Conservation (phyloP, 345 rosid species). For the Dovyalis caffra region DNA sequence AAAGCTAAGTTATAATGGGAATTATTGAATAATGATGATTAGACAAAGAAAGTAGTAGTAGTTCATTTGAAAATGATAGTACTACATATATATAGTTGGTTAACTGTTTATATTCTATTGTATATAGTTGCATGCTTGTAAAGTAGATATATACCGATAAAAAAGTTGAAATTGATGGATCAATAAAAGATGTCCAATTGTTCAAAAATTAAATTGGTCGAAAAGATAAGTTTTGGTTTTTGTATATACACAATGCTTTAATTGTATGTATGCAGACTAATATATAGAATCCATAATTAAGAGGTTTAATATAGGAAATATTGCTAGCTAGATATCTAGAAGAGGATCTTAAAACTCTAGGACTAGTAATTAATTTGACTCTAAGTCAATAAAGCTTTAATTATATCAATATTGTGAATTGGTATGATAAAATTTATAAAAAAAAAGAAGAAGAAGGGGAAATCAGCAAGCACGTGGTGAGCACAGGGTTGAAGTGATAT, state of each 20-base stretch:
- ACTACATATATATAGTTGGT: background rate
- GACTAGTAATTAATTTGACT: no score
- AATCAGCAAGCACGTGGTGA: no score
- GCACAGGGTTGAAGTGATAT: no score
- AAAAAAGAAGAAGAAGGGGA: no score
- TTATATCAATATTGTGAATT: no score
- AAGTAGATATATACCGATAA: constrained; percentile 1
- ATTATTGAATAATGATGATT: background rate
- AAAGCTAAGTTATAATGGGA: background rate
- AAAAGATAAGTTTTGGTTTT: background rate
- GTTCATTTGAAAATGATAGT: background rate
- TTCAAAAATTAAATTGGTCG: background rate
- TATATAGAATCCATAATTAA: background rate
- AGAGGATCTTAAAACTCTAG: no score
- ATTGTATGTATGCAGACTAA: background rate
- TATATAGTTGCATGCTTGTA: background rate
- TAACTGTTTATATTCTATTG: background rate
- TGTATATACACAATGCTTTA: background rate
- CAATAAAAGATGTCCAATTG: background rate
- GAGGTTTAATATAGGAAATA: background rate
- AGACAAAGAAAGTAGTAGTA: background rate
- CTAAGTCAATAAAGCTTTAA: no score
- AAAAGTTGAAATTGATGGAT: background rate
- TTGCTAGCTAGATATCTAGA: no score
- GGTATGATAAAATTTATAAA: no score